Evolutionary conservation across 1,284 basidiomycete genomes (phyloP).

Genomic region (Ceratobasidium sp.): DNA sequence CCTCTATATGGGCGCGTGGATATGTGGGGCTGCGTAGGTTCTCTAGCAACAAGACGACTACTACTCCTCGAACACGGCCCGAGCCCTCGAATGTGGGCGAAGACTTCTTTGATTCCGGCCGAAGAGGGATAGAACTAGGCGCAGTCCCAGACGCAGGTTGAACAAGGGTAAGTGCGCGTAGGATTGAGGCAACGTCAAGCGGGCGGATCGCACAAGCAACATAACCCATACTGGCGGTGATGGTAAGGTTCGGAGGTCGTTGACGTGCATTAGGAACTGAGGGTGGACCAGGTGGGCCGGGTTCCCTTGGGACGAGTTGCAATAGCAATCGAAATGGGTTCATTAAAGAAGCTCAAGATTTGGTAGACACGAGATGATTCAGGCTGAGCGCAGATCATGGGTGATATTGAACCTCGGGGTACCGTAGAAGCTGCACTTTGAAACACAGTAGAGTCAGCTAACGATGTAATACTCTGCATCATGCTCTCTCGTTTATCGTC

Average conservation of each 20-base stretch:
- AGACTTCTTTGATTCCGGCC: slow-evolving; percentile 15
- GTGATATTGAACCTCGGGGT: slow-evolving; percentile 29
- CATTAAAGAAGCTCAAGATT: slow-evolving; percentile 50
- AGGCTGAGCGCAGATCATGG: slow-evolving; percentile 14
- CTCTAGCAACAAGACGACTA: slow-evolving; percentile 26
- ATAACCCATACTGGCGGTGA: slow-evolving; percentile 36
- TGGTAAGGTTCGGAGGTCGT: slow-evolving; percentile 32
- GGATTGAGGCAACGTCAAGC: slow-evolving; percentile 39
- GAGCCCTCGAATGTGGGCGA: slow-evolving; percentile 31
- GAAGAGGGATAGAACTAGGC: background rate
- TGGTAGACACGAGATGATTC: slow-evolving; percentile 44
- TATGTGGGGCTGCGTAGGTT: slow-evolving; percentile 15
- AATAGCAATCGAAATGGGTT: slow-evolving; percentile 67
- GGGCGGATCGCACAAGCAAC: slow-evolving; percentile 38
- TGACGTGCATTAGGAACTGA: slow-evolving; percentile 53
- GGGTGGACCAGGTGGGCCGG: slow-evolving; percentile 61
- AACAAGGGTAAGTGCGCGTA: slow-evolving; percentile 33
- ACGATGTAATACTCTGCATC: slow-evolving; percentile 78
- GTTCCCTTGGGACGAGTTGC: slow-evolving; percentile 65
- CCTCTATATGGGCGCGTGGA: slow-evolving; percentile 32
- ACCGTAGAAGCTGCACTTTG: slow-evolving; percentile 75
- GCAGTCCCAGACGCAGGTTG: background rate
- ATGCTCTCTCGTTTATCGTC: slow-evolving; percentile 63
- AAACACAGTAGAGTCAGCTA: slow-evolving; percentile 73
- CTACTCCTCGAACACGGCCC: slow-evolving; percentile 39